Conservation (phyloP, 208 protist genomes). For the Acanthamoeba castellanii region DNA sequence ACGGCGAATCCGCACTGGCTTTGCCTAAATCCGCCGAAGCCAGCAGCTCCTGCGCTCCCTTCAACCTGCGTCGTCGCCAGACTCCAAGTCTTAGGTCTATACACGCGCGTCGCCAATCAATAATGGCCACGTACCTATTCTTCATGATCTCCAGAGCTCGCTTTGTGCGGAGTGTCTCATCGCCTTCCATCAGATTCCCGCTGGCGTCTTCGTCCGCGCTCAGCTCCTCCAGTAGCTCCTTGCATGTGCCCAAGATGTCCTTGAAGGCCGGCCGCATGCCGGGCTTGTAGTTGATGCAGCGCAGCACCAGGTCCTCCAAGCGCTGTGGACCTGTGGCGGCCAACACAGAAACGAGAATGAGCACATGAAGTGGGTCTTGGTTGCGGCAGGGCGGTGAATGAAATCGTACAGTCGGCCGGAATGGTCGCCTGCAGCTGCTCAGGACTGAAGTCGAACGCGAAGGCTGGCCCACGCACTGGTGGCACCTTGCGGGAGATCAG, state of each 20-base stretch:
- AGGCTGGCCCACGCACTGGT: not conserved
- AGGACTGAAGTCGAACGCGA: not conserved
- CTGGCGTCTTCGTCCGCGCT: not conserved
- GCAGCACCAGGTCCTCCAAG: not conserved
- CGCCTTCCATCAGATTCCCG: not conserved
- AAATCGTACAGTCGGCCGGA: not conserved
- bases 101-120: too few relatives aligned
- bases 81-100: not conserved
- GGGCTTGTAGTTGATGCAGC: not conserved
- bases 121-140: not conserved
- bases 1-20: not conserved
- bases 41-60: not conserved
- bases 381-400: not conserved
- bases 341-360: too few relatives aligned
- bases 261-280: not conserved
- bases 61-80: not conserved
- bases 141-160: not conserved
- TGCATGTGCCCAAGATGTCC: not conserved
- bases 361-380: not conserved
- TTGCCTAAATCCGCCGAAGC: not conserved
- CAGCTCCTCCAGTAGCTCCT: not conserved
- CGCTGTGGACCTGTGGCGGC: not conserved
- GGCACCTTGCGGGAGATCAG: conserved; percentile 4
- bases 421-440: not conserved
- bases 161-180: not conserved